A percentile compares a stretch with the other conserved stretches of the same genome.
phyloP scores from a whole-genome alignment of 1,284 basidiomycete species.

The Cryptococcus sp. region DNA sequence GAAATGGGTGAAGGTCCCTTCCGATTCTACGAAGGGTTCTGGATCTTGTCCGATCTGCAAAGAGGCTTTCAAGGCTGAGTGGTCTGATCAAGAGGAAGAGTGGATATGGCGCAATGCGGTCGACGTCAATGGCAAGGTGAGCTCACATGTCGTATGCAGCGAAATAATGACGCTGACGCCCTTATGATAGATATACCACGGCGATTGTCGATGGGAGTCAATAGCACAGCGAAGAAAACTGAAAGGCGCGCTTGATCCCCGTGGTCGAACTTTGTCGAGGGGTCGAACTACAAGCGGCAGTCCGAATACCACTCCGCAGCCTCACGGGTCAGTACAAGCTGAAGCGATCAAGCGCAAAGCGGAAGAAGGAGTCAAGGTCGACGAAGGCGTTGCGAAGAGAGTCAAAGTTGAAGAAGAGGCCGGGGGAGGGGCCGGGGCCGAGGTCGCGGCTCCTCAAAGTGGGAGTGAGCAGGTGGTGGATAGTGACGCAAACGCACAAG shows the following conservation, averaged over 20 bases:
- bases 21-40: conserved; percentile 72
- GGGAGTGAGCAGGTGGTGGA: too few species aligned
- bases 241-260: conserved; percentile 3
- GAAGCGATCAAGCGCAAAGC: conserved; percentile 41
- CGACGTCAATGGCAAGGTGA: conserved; percentile 74
- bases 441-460: background rate
- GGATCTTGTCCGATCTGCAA: conserved; percentile 95
- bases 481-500: too few species aligned
- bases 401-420: conserved; percentile 20
- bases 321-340: conserved; percentile 4
- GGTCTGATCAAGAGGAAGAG: conserved; percentile 94
- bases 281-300: conserved; percentile 20
- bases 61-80: conserved; percentile 88
- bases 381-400: conserved; percentile 17
- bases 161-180: background rate
- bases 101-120: conserved; percentile 97
- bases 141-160: conserved; percentile 36
- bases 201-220: conserved; percentile 75
- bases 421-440: background rate
- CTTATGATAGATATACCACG: conserved; percentile 73
- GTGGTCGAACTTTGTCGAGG: conserved; percentile 12
- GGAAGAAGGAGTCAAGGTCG: conserved; percentile 24
- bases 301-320: conserved; percentile 25
- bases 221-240: conserved; percentile 32
- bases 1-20: conserved; percentile 80